Evolutionary conservation across 495 filamentous ascomycete species (phyloP).

Genomic region (Evernia prunastri): DNA sequence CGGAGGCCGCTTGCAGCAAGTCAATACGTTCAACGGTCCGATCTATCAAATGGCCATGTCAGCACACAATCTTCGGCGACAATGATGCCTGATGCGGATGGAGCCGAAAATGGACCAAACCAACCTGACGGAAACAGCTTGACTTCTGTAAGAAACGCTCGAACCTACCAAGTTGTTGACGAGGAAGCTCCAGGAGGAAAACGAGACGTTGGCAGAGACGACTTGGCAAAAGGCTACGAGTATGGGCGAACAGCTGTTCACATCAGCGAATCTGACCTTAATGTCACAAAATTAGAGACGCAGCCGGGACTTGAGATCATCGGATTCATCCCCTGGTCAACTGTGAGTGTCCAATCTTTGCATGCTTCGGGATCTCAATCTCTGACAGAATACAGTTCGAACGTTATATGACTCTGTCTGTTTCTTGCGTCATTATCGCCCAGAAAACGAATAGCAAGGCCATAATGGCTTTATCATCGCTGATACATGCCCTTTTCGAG

Average conservation of each 20-base stretch:
- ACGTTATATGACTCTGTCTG: constrained; percentile 78
- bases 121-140: constrained; percentile 42
- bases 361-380: constrained; percentile 17
- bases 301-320: constrained; percentile 67
- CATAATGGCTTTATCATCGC: constrained; percentile 73
- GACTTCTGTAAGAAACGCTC: constrained; percentile 59
- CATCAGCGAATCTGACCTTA: constrained; percentile 76
- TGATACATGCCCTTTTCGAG: constrained; percentile 84
- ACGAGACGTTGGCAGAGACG: constrained; percentile 72
- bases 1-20: constrained; percentile 69
- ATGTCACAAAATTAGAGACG: constrained; percentile 75
- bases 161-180: constrained; percentile 75
- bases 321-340: constrained; percentile 72
- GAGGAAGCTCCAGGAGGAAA: constrained; percentile 69
- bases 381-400: constrained; percentile 53
- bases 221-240: constrained; percentile 85
- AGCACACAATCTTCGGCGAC: constrained; percentile 46
- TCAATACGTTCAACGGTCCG: constrained; percentile 55
- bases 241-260: constrained; percentile 90
- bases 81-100: constrained; percentile 34
- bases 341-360: constrained; percentile 44
- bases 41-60: constrained; percentile 39
- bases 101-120: constrained; percentile 39
- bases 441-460: constrained; percentile 68
- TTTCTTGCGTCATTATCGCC: constrained; percentile 64